Evolutionary conservation across 345 rosid species (phyloP).

Genomic region (Salix arbutifolia): DNA sequence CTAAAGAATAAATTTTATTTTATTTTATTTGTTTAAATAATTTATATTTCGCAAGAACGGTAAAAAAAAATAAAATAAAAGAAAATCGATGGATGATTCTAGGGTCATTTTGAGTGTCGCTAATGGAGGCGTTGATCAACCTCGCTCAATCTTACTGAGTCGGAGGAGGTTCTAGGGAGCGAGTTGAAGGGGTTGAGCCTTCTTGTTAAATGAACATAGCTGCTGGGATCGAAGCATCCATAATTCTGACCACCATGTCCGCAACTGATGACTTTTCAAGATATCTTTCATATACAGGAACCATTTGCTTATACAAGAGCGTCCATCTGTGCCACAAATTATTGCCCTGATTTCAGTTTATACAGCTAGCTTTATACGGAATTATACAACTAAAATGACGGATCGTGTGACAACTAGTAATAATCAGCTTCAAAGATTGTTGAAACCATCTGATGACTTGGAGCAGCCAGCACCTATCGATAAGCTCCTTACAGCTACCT

Average conservation of each 20-base stretch:
- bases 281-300: background rate
- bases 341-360: background rate
- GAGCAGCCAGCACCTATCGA: constrained; percentile 51
- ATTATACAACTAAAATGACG: background rate
- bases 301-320: background rate
- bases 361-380: background rate
- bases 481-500: constrained; percentile 75
- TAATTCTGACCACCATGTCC: too few species aligned
- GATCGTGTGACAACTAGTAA: background rate
- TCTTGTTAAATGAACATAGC: too few species aligned
- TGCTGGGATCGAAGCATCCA: too few species aligned
- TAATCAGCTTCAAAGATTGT: constrained; percentile 16
- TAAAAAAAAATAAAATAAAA: too few species aligned
- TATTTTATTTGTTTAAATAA: too few species aligned
- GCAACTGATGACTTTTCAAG: background rate
- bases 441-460: constrained; percentile 17
- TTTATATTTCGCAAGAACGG: too few species aligned
- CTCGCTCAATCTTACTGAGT: background rate
- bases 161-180: too few species aligned
- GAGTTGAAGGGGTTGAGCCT: background rate
- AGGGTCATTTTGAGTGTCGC: too few species aligned
- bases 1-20: too few species aligned
- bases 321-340: background rate
- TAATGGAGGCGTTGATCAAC: too few species aligned
- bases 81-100: too few species aligned